These are phyloP conservation scores for Lumnitzera littorea DNA, from an alignment of 345 rosid species.

Conservation along the genomic window DNA sequence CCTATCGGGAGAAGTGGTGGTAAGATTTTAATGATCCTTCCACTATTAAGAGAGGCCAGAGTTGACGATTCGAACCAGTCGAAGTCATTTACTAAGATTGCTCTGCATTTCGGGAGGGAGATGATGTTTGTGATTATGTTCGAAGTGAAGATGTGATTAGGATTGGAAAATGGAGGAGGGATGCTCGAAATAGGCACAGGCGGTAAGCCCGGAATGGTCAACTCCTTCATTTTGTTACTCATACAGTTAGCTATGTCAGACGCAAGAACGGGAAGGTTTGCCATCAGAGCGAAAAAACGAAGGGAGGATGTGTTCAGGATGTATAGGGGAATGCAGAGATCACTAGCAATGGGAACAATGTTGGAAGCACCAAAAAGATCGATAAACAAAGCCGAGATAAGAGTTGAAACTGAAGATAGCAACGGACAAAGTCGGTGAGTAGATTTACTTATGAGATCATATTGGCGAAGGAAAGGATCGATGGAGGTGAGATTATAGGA, in stretches of 20 bases:
- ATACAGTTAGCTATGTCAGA: neutral
- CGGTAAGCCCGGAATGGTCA: constrained; percentile 26
- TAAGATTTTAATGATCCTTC: constrained; percentile 6
- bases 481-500: neutral
- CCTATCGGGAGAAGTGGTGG: constrained; percentile 26
- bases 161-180: constrained; percentile 21
- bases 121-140: constrained; percentile 3
- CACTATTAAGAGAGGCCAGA: constrained; percentile 12
- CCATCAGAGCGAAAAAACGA: constrained; percentile 16
- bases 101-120: constrained; percentile 12
- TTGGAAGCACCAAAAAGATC: constrained; percentile 18
- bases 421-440: constrained; percentile 26
- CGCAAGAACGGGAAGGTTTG: constrained; percentile 1
- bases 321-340: constrained; percentile 21
- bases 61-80: constrained; percentile 24
- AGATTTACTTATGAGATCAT: constrained; percentile 25
- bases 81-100: constrained; percentile 30
- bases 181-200: constrained; percentile 22
- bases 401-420: constrained; percentile 15
- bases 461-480: constrained; percentile 32
- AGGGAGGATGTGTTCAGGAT: constrained; percentile 21
- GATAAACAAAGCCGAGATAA: constrained; percentile 19
- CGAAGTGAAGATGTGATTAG: constrained; percentile 7
- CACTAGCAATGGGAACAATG: constrained; percentile 11
- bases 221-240: neutral